Conservation (phyloP, 1,139 yeast genomes). For the Candida gigantensis region DNA sequence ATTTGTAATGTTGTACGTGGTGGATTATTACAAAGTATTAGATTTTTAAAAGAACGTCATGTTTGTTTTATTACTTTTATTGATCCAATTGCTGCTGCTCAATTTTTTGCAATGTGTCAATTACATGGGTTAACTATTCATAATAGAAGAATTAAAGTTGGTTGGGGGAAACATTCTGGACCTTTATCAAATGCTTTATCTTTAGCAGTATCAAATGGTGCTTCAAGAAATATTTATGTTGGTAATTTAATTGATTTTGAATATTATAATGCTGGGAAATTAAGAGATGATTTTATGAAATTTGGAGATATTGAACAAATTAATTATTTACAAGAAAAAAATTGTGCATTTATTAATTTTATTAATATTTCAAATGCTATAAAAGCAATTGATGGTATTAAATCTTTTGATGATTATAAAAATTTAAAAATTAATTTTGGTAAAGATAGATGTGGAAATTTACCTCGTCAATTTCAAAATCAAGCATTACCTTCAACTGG, state of each 20-base stretch:
- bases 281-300: slow-evolving; percentile 64
- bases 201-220: slow-evolving; percentile 90
- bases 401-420: slow-evolving; percentile 53
- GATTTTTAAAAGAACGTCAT: slow-evolving; percentile 76
- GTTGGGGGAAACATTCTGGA: slow-evolving; percentile 97
- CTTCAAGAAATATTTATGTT: slow-evolving; percentile 86
- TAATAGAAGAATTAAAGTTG: slow-evolving; percentile 78
- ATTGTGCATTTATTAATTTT: slow-evolving; percentile 81
- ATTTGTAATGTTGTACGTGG: slow-evolving; percentile 94
- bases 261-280: slow-evolving; percentile 55
- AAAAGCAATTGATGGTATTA: slow-evolving; percentile 69
- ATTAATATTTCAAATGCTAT: slow-evolving; percentile 81
- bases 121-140: slow-evolving; percentile 80
- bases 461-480: slow-evolving; percentile 56
- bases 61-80: slow-evolving; percentile 92
- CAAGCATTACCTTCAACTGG: slow-evolving; percentile 17
- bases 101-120: slow-evolving; percentile 86
- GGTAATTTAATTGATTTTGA: slow-evolving; percentile 58
- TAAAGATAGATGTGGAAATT: slow-evolving; percentile 89
- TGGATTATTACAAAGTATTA: slow-evolving; percentile 75
- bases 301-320: slow-evolving; percentile 85
- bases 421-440: slow-evolving; percentile 78
- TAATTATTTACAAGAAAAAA: slow-evolving; percentile 74
- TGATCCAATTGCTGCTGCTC: slow-evolving; percentile 91
- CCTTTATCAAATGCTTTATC: slow-evolving; percentile 81